These are phyloP conservation scores for Sindora glabra DNA, from an alignment of 306 rosid genomes.

Conservation along the genomic window DNA sequence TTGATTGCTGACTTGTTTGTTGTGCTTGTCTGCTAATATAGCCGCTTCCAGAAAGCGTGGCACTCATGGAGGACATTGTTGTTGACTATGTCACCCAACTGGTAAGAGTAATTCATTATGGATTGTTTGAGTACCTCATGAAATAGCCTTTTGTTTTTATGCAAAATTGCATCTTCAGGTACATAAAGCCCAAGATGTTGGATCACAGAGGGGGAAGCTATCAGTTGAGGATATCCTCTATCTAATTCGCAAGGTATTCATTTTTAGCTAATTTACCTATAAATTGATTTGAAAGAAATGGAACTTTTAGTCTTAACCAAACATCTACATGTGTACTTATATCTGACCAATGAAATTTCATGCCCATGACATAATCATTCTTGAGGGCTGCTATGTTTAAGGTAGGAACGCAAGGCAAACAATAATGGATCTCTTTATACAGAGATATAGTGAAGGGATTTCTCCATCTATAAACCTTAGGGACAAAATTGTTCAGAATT, in stretches of 20 bases:
- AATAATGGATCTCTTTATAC: too few species aligned
- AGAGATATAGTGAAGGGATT: too few species aligned
- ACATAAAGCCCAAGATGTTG: slow-evolving; percentile 91
- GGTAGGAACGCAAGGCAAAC: slow-evolving; percentile 6
- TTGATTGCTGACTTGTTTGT: background rate
- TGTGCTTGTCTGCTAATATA: slow-evolving; percentile 10
- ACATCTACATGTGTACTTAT: background rate
- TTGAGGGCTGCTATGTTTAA: too few species aligned
- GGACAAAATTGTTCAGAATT: background rate
- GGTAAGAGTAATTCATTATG: slow-evolving; percentile 26
- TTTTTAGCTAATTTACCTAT: background rate
- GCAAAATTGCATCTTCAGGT: slow-evolving; percentile 36
- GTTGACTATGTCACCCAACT: slow-evolving; percentile 83
- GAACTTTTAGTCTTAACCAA: background rate
- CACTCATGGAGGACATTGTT: slow-evolving; percentile 88
- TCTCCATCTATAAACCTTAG: background rate
- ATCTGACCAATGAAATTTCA: background rate
- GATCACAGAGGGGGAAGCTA: slow-evolving; percentile 84
- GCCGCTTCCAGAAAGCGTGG: slow-evolving; percentile 89
- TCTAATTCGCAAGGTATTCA: slow-evolving; percentile 77
- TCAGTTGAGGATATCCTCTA: slow-evolving; percentile 84
- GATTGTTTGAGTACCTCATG: background rate
- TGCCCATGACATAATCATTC: background rate
- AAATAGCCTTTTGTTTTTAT: slow-evolving; percentile 1
- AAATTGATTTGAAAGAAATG: background rate